These are phyloP conservation scores for Camellia granthamiana DNA, from an alignment of 148 eudicot species.

Conservation along the genomic window DNA sequence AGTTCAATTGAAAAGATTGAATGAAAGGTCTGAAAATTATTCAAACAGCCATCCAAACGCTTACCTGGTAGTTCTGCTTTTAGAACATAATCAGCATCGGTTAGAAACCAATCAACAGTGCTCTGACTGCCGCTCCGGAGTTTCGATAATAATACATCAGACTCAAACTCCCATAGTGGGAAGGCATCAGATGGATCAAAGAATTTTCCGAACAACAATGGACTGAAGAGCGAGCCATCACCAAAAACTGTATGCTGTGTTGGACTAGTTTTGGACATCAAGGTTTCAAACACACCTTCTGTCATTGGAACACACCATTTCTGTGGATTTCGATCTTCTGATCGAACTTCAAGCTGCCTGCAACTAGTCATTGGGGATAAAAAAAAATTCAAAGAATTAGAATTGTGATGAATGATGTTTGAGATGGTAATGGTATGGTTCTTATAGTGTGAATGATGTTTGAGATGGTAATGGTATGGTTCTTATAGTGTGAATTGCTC, in stretches of 20 bases:
- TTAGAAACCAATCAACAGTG: slow-evolving; percentile 62
- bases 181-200: slow-evolving; percentile 96
- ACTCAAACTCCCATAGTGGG: slow-evolving; percentile 87
- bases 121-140: slow-evolving; percentile 31
- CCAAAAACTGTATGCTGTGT: slow-evolving; percentile 40
- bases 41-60: slow-evolving; percentile 8
- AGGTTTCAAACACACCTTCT: slow-evolving; percentile 58
- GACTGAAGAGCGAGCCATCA: slow-evolving; percentile 76
- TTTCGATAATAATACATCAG: slow-evolving; percentile 48
- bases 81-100: slow-evolving; percentile 50
- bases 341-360: slow-evolving; percentile 46
- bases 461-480: background rate
- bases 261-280: slow-evolving; percentile 40
- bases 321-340: slow-evolving; percentile 53
- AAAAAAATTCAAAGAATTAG: background rate
- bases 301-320: slow-evolving; percentile 75
- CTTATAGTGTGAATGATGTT: slow-evolving; percentile 16
- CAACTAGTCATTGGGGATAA: slow-evolving; percentile 37
- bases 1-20: background rate
- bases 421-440: background rate
- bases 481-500: slow-evolving; percentile 17
- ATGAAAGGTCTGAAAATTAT: background rate
- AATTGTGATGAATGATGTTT: slow-evolving; percentile 4
- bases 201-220: slow-evolving; percentile 81
- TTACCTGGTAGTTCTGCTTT: slow-evolving; percentile 67